Conservation (phyloP, 139 green algal species). For the Chlamydomonas sp. region DNA sequence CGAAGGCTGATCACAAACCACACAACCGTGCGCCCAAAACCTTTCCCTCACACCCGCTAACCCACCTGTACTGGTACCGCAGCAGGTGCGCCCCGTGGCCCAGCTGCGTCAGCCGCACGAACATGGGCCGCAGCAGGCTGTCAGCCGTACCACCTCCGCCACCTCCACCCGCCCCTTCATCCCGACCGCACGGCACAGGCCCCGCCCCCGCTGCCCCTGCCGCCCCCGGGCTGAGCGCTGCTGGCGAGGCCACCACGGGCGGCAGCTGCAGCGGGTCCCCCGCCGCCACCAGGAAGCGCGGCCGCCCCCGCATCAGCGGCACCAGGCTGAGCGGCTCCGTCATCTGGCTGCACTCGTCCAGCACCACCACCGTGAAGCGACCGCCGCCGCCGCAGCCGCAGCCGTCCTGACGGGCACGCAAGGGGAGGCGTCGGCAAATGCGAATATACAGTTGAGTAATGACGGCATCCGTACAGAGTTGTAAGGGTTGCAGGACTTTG, state of each 20-base stretch:
- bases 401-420: not conserved
- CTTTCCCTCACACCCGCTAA: not conserved
- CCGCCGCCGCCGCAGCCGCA: constrained; percentile 26
- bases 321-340: constrained; percentile 84
- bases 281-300: constrained; percentile 80
- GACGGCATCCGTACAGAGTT: not conserved
- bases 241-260: constrained; percentile 76
- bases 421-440: not conserved
- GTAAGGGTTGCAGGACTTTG: not conserved
- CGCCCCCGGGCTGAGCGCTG: constrained; percentile 21
- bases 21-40: not conserved
- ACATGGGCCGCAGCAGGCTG: constrained; percentile 79
- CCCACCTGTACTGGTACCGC: constrained; percentile 76
- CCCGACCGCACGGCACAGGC: not conserved
- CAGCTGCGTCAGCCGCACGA: constrained; percentile 76
- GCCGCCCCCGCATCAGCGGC: constrained; percentile 63
- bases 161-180: not conserved
- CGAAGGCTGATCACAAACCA: no score
- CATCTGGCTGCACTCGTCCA: constrained; percentile 90
- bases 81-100: constrained; percentile 76
- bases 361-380: constrained; percentile 78
- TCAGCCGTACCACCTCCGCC: constrained; percentile 22
- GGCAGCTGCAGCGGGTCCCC: constrained; percentile 90
- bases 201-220: not conserved
- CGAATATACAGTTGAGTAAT: not conserved